phyloP scores from a whole-genome alignment of 2,329 filamentous ascomycete genomes.

The Arthrocladium fulminans region DNA sequence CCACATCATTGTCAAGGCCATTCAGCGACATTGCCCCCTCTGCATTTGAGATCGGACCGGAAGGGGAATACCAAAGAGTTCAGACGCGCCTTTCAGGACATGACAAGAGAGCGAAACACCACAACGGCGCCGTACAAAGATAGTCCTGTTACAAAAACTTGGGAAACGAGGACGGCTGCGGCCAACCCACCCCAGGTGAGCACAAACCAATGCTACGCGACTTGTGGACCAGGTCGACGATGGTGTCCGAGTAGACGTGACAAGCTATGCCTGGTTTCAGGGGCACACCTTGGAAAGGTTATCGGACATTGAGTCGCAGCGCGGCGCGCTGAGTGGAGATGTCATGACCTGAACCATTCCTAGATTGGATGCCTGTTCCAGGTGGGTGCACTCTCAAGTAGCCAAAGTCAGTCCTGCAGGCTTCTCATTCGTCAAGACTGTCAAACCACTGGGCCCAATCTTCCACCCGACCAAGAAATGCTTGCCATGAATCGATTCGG shows the following conservation, averaged over 20 bases:
- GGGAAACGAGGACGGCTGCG: neutral
- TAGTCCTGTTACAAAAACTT: neutral
- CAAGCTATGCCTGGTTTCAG: neutral
- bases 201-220: constrained; percentile 3
- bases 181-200: constrained; percentile 2
- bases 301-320: neutral
- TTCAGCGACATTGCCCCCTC: constrained; percentile 24
- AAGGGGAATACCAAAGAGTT: neutral
- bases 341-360: too few relatives aligned
- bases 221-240: neutral
- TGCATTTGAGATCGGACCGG: constrained; percentile 25
- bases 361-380: too few relatives aligned
- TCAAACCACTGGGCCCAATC: too few relatives aligned
- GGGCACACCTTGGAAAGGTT: neutral
- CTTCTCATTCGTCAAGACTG: too few relatives aligned
- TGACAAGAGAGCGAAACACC: neutral
- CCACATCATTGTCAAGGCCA: constrained; percentile 34
- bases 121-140: neutral
- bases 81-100: neutral
- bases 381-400: too few relatives aligned
- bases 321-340: neutral
- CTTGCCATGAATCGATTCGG: too few relatives aligned
- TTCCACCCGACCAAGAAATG: too few relatives aligned
- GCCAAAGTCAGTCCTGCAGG: too few relatives aligned
- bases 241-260: neutral